phyloP scores from a whole-genome alignment of 805 yeast genomes.

The Candida khao-thaluensis region DNA sequence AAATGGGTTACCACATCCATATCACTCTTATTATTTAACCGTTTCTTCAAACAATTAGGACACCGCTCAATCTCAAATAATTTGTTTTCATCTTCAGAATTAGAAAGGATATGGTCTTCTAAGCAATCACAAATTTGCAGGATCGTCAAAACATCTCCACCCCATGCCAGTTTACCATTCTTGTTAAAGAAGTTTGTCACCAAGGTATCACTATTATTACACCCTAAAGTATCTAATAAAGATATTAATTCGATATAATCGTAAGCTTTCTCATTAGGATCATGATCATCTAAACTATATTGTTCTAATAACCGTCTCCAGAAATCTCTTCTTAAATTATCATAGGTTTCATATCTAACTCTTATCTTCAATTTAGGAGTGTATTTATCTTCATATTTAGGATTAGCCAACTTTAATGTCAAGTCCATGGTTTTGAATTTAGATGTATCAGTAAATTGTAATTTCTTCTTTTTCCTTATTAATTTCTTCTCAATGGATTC shows the following conservation, averaged over 20 bases:
- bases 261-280: constrained; percentile 33
- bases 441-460: constrained; percentile 38
- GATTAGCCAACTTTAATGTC: constrained; percentile 29
- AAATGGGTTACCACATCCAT: constrained; percentile 80
- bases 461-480: constrained; percentile 19
- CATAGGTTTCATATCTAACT: constrained; percentile 67
- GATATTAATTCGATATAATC: constrained; percentile 62
- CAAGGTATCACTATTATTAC: constrained; percentile 50
- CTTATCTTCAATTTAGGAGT: constrained; percentile 57
- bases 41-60: constrained; percentile 72
- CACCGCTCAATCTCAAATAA: constrained; percentile 67
- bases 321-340: constrained; percentile 59
- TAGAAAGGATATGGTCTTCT: constrained; percentile 36
- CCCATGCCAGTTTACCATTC: constrained; percentile 48
- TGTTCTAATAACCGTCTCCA: constrained; percentile 65
- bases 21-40: constrained; percentile 53
- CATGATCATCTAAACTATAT: constrained; percentile 44
- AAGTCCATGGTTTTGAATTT: constrained; percentile 43
- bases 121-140: constrained; percentile 48
- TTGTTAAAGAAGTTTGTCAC: constrained; percentile 52
- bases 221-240: constrained; percentile 65
- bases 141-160: constrained; percentile 48
- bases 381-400: constrained; percentile 36
- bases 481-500: constrained; percentile 20
- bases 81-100: constrained; percentile 26